Evolutionary conservation across 2,329 filamentous ascomycete species (phyloP).

Genomic region (Cladophialophora carrionii): DNA sequence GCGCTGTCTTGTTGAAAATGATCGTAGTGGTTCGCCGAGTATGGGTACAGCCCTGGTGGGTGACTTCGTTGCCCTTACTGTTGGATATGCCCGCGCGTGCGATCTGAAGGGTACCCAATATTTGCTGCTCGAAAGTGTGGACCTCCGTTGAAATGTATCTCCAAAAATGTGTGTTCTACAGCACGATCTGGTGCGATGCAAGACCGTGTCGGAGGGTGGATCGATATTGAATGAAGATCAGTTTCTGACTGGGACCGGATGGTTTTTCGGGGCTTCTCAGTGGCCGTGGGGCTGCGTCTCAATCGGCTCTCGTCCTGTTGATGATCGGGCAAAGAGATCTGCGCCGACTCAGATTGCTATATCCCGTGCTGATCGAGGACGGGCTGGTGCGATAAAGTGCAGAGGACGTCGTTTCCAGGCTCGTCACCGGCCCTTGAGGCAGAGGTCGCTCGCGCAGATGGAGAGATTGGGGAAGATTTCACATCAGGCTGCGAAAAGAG

Average conservation of each 20-base stretch:
- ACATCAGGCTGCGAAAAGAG: conserved; percentile 32
- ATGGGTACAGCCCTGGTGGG: background rate
- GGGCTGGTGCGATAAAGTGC: background rate
- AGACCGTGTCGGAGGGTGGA: conserved; percentile 11
- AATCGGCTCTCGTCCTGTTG: conserved; percentile 6
- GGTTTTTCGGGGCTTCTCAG: conserved; percentile 20
- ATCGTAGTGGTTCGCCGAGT: background rate
- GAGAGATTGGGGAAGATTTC: conserved; percentile 11
- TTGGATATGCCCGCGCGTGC: background rate
- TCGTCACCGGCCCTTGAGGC: background rate
- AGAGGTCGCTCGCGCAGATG: background rate
- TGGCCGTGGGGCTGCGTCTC: conserved; percentile 28
- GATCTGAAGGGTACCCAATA: background rate
- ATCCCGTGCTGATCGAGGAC: background rate
- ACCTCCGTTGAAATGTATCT: background rate
- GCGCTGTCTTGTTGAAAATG: background rate
- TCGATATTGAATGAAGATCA: conserved; percentile 24
- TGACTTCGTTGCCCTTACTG: background rate
- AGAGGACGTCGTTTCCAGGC: background rate
- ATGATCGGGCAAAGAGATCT: conserved; percentile 28
- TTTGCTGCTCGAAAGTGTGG: background rate
- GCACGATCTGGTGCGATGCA: background rate
- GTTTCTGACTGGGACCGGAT: conserved; percentile 14
- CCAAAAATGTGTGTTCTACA: background rate
- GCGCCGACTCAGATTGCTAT: conserved; percentile 20